A percentile compares a stretch with the other conserved stretches of the same genome.
These are phyloP conservation scores for Aspergillus cristatus DNA, from an alignment of 495 filamentous ascomycete genomes.

Conservation along the genomic window DNA sequence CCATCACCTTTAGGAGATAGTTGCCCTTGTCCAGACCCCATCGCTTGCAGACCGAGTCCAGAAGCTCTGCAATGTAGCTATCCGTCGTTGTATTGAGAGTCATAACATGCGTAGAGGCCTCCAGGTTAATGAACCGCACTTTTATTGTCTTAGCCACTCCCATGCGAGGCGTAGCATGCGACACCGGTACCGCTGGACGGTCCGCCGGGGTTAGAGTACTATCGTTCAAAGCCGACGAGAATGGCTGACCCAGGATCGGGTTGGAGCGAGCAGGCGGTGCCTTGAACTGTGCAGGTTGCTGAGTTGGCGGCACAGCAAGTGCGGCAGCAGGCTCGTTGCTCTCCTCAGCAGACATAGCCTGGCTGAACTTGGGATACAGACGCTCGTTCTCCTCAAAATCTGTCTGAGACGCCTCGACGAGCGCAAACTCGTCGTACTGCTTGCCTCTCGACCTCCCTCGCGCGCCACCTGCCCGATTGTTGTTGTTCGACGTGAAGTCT, in stretches of 20 bases:
- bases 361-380: slow-evolving; percentile 61
- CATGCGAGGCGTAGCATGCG: slow-evolving; percentile 54
- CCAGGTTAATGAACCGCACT: slow-evolving; percentile 71
- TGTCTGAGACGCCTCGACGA: slow-evolving; percentile 69
- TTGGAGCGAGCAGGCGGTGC: slow-evolving; percentile 37
- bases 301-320: slow-evolving; percentile 33
- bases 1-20: slow-evolving; percentile 78
- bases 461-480: slow-evolving; percentile 55
- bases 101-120: slow-evolving; percentile 50
- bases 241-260: slow-evolving; percentile 46
- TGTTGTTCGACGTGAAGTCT: slow-evolving; percentile 88
- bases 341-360: slow-evolving; percentile 43
- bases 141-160: slow-evolving; percentile 80
- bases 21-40: slow-evolving; percentile 83
- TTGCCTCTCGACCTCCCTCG: slow-evolving; percentile 68
- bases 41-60: slow-evolving; percentile 83
- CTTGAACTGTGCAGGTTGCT: slow-evolving; percentile 20
- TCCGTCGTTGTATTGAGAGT: slow-evolving; percentile 83
- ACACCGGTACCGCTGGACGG: slow-evolving; percentile 44
- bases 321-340: slow-evolving; percentile 25
- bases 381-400: slow-evolving; percentile 72
- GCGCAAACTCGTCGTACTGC: slow-evolving; percentile 86
- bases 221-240: slow-evolving; percentile 44
- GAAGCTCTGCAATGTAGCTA: slow-evolving; percentile 87
- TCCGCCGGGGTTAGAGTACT: slow-evolving; percentile 53